These are phyloP conservation scores for Clavaria fumosa DNA, from an alignment of 768 basidiomycete species.

Conservation along the genomic window DNA sequence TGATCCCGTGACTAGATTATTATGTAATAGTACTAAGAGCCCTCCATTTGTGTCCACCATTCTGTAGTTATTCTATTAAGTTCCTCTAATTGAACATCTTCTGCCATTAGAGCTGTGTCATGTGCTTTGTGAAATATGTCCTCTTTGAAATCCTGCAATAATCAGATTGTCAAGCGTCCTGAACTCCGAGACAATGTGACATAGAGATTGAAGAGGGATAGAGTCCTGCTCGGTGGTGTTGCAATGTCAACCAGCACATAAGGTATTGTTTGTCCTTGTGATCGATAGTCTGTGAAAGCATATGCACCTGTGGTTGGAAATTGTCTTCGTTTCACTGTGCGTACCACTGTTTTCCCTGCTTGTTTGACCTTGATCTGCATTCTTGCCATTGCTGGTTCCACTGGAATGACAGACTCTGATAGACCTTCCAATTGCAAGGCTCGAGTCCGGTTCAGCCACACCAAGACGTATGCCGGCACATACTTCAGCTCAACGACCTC, in stretches of 20 bases:
- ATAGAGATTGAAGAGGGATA: background rate
- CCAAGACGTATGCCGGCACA: conserved; percentile 18
- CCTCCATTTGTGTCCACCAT: conserved; percentile 1
- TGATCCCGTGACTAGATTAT: no score
- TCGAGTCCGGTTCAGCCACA: conserved; percentile 14
- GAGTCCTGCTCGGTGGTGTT: background rate
- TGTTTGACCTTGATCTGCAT: background rate
- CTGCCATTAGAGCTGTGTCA: background rate
- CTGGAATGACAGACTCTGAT: conserved; percentile 13
- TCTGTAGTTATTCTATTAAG: background rate
- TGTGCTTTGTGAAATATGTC: conserved; percentile 1
- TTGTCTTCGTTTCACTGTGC: background rate
- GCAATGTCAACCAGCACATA: background rate
- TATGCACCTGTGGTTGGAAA: background rate
- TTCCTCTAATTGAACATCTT: background rate
- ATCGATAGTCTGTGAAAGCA: background rate
- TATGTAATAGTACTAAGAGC: background rate
- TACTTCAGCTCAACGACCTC: conserved; percentile 13
- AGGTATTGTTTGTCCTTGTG: conserved; percentile 2
- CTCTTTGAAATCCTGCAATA: conserved; percentile 19
- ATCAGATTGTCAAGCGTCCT: conserved; percentile 14
- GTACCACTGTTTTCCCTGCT: background rate
- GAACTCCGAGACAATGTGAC: background rate
- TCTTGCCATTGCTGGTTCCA: conserved; percentile 13
- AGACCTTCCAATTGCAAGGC: conserved; percentile 14